These are phyloP conservation scores for Pseudonitzschia delicatissima DNA, from an alignment of 108 stramenopile genomes.

Conservation along the genomic window DNA sequence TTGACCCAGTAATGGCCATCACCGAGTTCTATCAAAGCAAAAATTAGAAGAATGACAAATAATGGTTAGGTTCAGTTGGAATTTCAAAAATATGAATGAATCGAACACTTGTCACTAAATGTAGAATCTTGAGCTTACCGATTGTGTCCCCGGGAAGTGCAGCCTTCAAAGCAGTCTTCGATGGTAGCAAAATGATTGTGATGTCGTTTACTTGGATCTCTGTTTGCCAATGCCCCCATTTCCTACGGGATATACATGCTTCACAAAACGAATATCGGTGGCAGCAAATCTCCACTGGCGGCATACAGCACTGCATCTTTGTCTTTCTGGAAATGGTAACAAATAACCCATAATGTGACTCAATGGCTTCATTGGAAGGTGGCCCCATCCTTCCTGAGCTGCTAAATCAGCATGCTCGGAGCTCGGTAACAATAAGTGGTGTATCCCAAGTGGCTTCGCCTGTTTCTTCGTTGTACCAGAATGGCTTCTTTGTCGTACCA, in stretches of 20 bases:
- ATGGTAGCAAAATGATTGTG: conserved; percentile 72
- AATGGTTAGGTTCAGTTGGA: neutral
- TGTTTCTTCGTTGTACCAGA: conserved; percentile 87
- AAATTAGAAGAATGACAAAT: neutral
- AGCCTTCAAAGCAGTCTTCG: conserved; percentile 54
- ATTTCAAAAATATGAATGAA: neutral
- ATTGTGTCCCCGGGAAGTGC: conserved; percentile 82
- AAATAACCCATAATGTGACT: conserved; percentile 68
- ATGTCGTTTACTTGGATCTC: conserved; percentile 50
- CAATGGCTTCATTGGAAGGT: conserved; percentile 54
- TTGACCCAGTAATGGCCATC: conserved; percentile 87
- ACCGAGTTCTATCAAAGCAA: conserved; percentile 45
- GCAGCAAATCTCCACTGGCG: conserved; percentile 69
- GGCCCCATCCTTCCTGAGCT: conserved; percentile 48
- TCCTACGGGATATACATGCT: conserved; percentile 84
- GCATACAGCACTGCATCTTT: conserved; percentile 48
- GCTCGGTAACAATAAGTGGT: conserved; percentile 59
- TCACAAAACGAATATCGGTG: conserved; percentile 64
- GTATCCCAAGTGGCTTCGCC: conserved; percentile 82
- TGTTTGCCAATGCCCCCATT: conserved; percentile 62
- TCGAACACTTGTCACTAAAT: neutral
- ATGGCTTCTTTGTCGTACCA: conserved; percentile 43
- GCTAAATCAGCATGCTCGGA: conserved; percentile 62
- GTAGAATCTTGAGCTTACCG: conserved; percentile 32
- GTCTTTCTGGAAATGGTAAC: conserved; percentile 66